Evolutionary conservation across 2,329 filamentous ascomycete species (phyloP), one percentile per base, ranked within the genome.

Genomic region (Calycina marina): DNA sequence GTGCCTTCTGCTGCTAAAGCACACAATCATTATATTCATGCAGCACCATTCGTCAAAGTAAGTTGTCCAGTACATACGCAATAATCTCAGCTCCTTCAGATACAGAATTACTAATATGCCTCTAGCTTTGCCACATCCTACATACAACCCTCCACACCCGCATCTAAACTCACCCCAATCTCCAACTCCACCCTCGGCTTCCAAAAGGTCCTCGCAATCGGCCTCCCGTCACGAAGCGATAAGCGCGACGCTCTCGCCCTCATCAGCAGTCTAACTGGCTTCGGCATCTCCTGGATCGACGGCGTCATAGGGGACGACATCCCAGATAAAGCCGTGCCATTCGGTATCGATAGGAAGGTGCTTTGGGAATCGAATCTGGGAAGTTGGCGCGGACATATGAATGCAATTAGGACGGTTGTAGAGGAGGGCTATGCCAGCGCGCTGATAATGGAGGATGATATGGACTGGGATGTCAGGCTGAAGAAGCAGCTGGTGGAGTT

Each of bases 381-480:
- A 10, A 57, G 48, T 29, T 56, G 56, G 56, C 40, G 56, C 33
- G 46, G 47, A 4, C 56, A 59, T 37, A 52, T 59, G 48, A 56
- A 58, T 38, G 49, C 48, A 5, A 41, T 56, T 31, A 40, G 48
- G 16, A n/a, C 15, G 31, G 41, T 35, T 11, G 37, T 40, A 8
- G 13, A 15, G 15, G 5, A 24, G 18, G 46, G 47, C 8, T 28
- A 55, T n/a, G 45, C 50, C 5, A 54, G 54, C 5, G 57, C 56
- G 5, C 37, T 60, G 10, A 56, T 61, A 13, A 41, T 61, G 42
- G 56, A 60, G 37, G 57, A 59, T 32, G 56, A 61, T 41, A 49
- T 57, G 35, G 57, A 61, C 41, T 60, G 56, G 58, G 57, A 60
- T 38, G 48, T 58, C 26, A 43, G 50, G 16, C 18, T 34, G 14